Percentiles rank a stretch among this genome's conserved stretches.
phyloP scores from a whole-genome alignment of 768 basidiomycete genomes.

The Boletus eberwhitei region DNA sequence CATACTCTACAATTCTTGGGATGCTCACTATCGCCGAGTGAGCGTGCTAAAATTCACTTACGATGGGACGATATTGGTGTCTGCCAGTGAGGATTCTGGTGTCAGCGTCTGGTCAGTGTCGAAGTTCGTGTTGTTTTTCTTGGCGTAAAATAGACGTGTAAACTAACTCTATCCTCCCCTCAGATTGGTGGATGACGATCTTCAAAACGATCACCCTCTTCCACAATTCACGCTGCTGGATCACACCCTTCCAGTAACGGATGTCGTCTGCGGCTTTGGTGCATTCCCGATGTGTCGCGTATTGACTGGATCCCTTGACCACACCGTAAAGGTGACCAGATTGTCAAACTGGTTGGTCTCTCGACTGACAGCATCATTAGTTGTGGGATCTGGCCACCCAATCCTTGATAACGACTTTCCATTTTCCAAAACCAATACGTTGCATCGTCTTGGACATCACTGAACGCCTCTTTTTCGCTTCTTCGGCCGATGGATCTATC shows the following conservation, averaged over 20 bases:
- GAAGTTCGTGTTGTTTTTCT: slow-evolving; percentile 50
- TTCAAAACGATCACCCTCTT: slow-evolving; percentile 70
- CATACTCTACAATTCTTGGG: slow-evolving; percentile 87
- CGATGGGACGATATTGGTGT: slow-evolving; percentile 76
- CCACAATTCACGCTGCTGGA: slow-evolving; percentile 82
- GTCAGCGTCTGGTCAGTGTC: slow-evolving; percentile 87
- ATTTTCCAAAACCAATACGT: slow-evolving; percentile 75
- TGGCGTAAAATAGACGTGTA: slow-evolving; percentile 3
- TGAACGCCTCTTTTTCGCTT: slow-evolving; percentile 88
- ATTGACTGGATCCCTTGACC: slow-evolving; percentile 81
- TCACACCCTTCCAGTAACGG: slow-evolving; percentile 88
- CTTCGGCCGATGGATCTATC: slow-evolving; percentile 69
- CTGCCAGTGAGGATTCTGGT: slow-evolving; percentile 88
- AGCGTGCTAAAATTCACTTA: slow-evolving; percentile 79
- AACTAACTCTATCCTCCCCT: slow-evolving; percentile 3
- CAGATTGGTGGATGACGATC: slow-evolving; percentile 73
- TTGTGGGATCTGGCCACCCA: slow-evolving; percentile 78
- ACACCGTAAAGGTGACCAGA: slow-evolving; percentile 77
- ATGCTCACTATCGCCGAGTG: slow-evolving; percentile 92
- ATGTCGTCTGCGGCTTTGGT: slow-evolving; percentile 77
- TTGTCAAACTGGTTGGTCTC: slow-evolving; percentile 10
- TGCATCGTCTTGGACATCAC: slow-evolving; percentile 75
- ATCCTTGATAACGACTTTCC: slow-evolving; percentile 79
- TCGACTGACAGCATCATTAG: slow-evolving; percentile 36
- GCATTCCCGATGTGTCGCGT: slow-evolving; percentile 72